Conservation (phyloP, 331 rosid genomes). For the Cydonia oblonga region DNA sequence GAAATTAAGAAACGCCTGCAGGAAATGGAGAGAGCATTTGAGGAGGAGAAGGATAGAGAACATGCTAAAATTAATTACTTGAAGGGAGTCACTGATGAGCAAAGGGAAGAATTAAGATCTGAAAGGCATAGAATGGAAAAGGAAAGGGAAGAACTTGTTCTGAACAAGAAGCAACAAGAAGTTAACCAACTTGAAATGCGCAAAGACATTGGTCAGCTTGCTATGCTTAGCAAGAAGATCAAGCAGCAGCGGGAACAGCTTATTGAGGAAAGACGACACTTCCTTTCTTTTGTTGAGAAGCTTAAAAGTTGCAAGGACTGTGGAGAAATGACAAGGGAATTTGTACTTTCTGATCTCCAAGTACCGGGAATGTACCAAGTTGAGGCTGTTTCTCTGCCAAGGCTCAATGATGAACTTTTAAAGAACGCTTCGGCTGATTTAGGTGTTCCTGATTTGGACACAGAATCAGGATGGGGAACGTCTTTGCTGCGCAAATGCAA, state of each 20-base stretch:
- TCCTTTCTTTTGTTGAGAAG: constrained; percentile 69
- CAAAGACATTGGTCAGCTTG: constrained; percentile 65
- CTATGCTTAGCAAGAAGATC: constrained; percentile 59
- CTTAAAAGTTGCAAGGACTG: constrained; percentile 58
- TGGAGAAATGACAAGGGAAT: constrained; percentile 48
- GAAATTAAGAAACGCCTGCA: constrained; percentile 42
- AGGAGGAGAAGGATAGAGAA: constrained; percentile 60
- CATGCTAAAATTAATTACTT: constrained; percentile 32
- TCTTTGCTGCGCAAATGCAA: constrained; percentile 66
- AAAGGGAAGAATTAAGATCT: constrained; percentile 53
- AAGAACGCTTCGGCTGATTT: constrained; percentile 18
- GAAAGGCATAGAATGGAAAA: constrained; percentile 39
- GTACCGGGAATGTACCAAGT: constrained; percentile 36
- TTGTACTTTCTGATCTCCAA: constrained; percentile 49
- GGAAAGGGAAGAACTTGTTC: constrained; percentile 45
- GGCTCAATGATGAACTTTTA: constrained; percentile 14
- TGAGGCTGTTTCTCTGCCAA: constrained; percentile 20
- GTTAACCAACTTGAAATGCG: constrained; percentile 53
- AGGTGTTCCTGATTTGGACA: constrained; percentile 23
- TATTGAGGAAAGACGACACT: constrained; percentile 46
- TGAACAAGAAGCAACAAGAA: constrained; percentile 49
- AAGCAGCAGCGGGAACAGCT: constrained; percentile 64
- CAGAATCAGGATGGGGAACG: constrained; percentile 29
- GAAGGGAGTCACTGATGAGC: constrained; percentile 50
- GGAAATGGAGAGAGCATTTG: constrained; percentile 54